Base-by-base conservation (phyloP, 192 early-diverging fungal genomes). In the Mortierella antarctica region DNA sequence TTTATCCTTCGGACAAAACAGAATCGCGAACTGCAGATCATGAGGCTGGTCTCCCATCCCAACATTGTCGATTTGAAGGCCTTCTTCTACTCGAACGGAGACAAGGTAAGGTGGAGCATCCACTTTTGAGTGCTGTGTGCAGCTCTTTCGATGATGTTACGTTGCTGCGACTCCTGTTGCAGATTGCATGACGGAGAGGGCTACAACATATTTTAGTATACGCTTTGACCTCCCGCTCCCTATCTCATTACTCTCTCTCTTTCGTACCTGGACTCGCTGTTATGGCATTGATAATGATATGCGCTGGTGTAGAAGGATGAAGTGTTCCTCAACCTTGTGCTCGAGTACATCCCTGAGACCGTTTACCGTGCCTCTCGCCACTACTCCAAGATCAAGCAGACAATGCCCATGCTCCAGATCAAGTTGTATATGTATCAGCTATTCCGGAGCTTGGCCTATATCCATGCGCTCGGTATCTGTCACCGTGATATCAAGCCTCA, bases 401-500 rank as follows among this genome's bases (percentile, higher is more conserved):
- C 89, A 39, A 98, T 99, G 91, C 97, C 98, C 44, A 93, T 94
- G 88, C 84, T 96, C 18, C 89, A 89, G 67, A 93, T 99, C 69
- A 98, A 99, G 92, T 85, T 98, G 65, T 99, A 97, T 86, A 98
- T 98, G 93, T 99, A 99, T 86, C 98, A 99, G 82, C 86, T 98
- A 65, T 96, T 98, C 91, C 88, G 98, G 67, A 95, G 97, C 70
- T 89, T 99, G 71, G 96, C 96, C 57, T 99, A 98, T 82, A 96
- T 96, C 82, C 98, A 99, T 84, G 92, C 94, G 51, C 86, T 97
- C 57, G 98, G 97, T 39, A 98, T 99, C 75, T 99, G 98, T 83
- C 98, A 99, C 77, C 92, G 98, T 71, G 98, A 99, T 83, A 98
- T 99, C 83, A 99, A 99, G 87, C 98, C 98, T 65, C 98, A 98